These are phyloP conservation scores for Penicillium bialowiezense DNA, from an alignment of 495 filamentous ascomycete species.

Conservation along the genomic window DNA sequence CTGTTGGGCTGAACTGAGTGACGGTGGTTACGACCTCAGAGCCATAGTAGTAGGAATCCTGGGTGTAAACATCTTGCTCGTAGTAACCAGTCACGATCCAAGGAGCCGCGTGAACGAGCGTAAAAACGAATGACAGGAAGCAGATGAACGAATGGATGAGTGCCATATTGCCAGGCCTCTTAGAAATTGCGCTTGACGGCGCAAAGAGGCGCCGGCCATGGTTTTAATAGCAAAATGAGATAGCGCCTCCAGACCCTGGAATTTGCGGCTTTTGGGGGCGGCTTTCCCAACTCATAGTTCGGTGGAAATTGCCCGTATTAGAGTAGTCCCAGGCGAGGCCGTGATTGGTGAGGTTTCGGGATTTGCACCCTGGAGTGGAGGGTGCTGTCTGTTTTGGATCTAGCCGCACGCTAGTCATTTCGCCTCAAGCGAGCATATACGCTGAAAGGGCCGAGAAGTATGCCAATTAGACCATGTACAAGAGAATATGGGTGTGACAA, in stretches of 20 bases:
- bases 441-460: too few species aligned
- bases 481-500: neutral
- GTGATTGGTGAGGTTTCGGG: slow-evolving; percentile 8
- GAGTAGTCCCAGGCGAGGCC: neutral
- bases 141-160: slow-evolving; percentile 21
- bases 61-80: slow-evolving; percentile 12
- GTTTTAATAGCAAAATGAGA: neutral
- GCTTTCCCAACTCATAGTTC: neutral
- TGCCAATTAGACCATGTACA: too few species aligned
- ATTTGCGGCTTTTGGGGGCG: slow-evolving; percentile 3
- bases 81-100: slow-evolving; percentile 34
- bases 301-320: slow-evolving; percentile 9
- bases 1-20: slow-evolving; percentile 21
- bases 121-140: slow-evolving; percentile 21
- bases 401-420: neutral
- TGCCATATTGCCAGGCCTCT: slow-evolving; percentile 12
- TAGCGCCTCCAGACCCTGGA: slow-evolving; percentile 2
- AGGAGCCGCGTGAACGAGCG: slow-evolving; percentile 23
- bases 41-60: slow-evolving; percentile 9
- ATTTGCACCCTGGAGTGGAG: neutral
- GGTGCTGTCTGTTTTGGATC: neutral
- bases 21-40: neutral
- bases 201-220: neutral
- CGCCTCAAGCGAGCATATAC: neutral
- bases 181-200: neutral